Percentiles rank a stretch among this genome's conserved stretches.
Evolutionary conservation across 441 rosid genomes (phyloP).

Genomic region (Erodium trifolium): DNA sequence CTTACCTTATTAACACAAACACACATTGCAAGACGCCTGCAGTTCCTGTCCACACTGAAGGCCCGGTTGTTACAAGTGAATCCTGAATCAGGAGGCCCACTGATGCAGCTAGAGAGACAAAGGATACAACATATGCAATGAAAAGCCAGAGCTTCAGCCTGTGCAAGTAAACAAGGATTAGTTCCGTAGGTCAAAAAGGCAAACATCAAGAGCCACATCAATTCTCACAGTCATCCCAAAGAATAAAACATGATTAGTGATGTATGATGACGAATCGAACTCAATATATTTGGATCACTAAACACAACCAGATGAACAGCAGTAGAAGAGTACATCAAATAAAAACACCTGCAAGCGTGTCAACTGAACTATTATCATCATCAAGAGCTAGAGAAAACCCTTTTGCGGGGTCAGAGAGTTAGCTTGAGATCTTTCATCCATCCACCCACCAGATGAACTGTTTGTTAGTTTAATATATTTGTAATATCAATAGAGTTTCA

Average conservation of each 20-base stretch:
- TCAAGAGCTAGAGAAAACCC: too few species aligned
- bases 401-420: too few species aligned
- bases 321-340: too few species aligned
- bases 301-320: too few species aligned
- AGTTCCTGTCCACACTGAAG: constrained; percentile 87
- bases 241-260: not conserved
- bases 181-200: not conserved
- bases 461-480: too few species aligned
- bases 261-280: not conserved
- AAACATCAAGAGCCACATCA: not conserved
- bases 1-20: constrained; percentile 76
- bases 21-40: constrained; percentile 94
- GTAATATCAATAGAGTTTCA: too few species aligned
- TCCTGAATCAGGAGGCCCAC: constrained; percentile 90
- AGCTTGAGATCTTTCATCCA: too few species aligned
- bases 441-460: too few species aligned
- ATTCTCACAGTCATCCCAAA: not conserved
- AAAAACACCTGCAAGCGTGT: too few species aligned
- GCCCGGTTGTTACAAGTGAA: constrained; percentile 64
- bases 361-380: too few species aligned
- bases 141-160: constrained; percentile 98
- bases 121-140: constrained; percentile 86
- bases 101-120: constrained; percentile 89
- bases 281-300: too few species aligned
- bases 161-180: constrained; percentile 20